Evolutionary conservation across 2,329 filamentous ascomycete species (phyloP), one percentile per base, ranked within the genome.

Genomic region (Tolypocladium tropicale): DNA sequence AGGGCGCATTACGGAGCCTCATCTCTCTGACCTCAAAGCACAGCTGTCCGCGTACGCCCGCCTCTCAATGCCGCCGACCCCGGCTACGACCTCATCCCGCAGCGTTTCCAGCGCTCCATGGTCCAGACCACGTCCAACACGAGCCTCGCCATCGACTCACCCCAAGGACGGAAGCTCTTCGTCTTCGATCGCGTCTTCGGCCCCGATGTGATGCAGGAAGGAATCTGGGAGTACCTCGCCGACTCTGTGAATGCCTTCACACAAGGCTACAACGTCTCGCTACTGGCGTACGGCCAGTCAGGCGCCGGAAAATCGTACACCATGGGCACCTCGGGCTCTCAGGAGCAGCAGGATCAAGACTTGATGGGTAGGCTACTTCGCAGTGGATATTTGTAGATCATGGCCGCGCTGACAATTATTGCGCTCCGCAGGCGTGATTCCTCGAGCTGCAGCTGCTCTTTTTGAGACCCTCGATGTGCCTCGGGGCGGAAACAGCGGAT

Each of bases 281-380:
- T 99, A 53, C 77, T 99, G 64, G 94, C 94, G 52, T 99, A 99
- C 67, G 94, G 94, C 62, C 94, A 99, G 76, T 99, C 94, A 32
- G 94, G 94, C 56, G 91, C 94, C 12, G 94, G 94, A 64, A 99
- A 99, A 75, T 97, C 93, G 3, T 97, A 95, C 69, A 99, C 94
- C 0, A 99, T 99, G 94, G 94, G 94, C 56, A 99, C 94, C 0
- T 91, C 93, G 0, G 91, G 91, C 5, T 90, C 92, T 2, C 72
- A 72, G 25, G 92, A 96, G 65, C 88, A 95, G 66, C 78, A 76
- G 30, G 80, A 93, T 64, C 62, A 78, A 33, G 81, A 86, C 9
- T 72, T 83, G 33, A 94, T 93, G 88, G 91, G 90, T 94, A 80
- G 14, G 37, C 4, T 21, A 33, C n/a, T 21, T 28, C 28, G 21